Evolutionary conservation across 768 basidiomycete species (phyloP).

Genomic region (Lactifluus hygrophoroides): DNA sequence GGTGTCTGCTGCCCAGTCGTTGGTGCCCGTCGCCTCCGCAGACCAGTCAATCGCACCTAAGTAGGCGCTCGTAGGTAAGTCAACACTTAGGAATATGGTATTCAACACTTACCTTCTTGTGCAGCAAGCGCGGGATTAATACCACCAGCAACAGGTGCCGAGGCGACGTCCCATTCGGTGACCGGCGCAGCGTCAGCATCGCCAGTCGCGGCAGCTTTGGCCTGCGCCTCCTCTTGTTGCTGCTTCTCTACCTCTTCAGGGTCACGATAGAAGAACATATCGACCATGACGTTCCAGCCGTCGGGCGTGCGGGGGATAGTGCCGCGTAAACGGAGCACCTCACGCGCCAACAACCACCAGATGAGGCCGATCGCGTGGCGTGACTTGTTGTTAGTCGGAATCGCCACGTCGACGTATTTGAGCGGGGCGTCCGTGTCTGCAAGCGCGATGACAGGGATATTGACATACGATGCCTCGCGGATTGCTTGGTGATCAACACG

Average conservation of each 20-base stretch:
- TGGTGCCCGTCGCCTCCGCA: slow-evolving; percentile 26
- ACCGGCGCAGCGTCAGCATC: slow-evolving; percentile 43
- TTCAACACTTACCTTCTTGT: slow-evolving; percentile 44
- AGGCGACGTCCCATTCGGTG: slow-evolving; percentile 68
- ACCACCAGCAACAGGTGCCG: slow-evolving; percentile 56
- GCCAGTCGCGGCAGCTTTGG: slow-evolving; percentile 61
- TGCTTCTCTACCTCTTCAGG: slow-evolving; percentile 99
- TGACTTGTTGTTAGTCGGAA: slow-evolving; percentile 99
- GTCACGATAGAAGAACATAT: slow-evolving; percentile 99
- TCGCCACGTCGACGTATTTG: slow-evolving; percentile 95
- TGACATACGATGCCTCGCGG: slow-evolving; percentile 99
- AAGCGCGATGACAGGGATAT: slow-evolving; percentile 99
- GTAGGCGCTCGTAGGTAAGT: slow-evolving; percentile 7
- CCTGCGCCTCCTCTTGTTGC: slow-evolving; percentile 86
- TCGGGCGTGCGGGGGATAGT: slow-evolving; percentile 86
- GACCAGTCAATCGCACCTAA: slow-evolving; percentile 31
- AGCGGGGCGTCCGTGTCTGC: slow-evolving; percentile 98
- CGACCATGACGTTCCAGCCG: slow-evolving; percentile 98
- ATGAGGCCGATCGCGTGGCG: slow-evolving; percentile 94
- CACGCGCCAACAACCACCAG: slow-evolving; percentile 96
- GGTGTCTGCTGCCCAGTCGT: slow-evolving; percentile 28
- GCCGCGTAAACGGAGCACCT: slow-evolving; percentile 92
- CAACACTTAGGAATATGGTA: not conserved
- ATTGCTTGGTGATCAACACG: slow-evolving; percentile 99
- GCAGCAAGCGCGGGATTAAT: slow-evolving; percentile 74